These are phyloP conservation scores for Clitopilus hobsonii DNA, from an alignment of 768 basidiomycete species.

Conservation along the genomic window DNA sequence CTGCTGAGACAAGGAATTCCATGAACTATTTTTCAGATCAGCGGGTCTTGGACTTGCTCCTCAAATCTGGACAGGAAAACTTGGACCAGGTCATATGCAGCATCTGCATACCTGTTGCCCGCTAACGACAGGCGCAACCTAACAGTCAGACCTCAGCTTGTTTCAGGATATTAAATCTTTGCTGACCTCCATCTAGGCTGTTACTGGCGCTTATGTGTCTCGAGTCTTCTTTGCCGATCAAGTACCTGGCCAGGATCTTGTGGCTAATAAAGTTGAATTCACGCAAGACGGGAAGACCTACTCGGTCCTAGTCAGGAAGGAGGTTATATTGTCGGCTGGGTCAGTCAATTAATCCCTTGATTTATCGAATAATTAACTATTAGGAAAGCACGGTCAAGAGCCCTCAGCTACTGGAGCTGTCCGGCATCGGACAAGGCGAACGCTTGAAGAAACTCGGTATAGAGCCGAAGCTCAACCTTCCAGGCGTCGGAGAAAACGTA, in stretches of 20 bases:
- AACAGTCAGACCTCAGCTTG: slow-evolving; percentile 16
- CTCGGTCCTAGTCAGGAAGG: slow-evolving; percentile 35
- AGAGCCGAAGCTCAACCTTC: slow-evolving; percentile 8
- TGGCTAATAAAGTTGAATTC: slow-evolving; percentile 46
- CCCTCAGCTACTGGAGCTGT: slow-evolving; percentile 15
- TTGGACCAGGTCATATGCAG: slow-evolving; percentile 21
- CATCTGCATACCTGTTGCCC: slow-evolving; percentile 19
- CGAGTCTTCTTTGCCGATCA: slow-evolving; percentile 19
- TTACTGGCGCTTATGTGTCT: slow-evolving; percentile 17
- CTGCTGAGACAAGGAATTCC: background rate
- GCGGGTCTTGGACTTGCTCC: slow-evolving; percentile 12
- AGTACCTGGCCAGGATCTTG: slow-evolving; percentile 13
- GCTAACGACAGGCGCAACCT: slow-evolving; percentile 7
- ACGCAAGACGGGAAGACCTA: slow-evolving; percentile 20
- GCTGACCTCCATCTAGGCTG: slow-evolving; percentile 4
- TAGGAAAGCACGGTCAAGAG: slow-evolving; percentile 9
- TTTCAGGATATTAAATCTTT: background rate
- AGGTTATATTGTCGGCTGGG: slow-evolving; percentile 47
- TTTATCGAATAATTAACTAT: background rate
- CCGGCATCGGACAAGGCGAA: slow-evolving; percentile 10
- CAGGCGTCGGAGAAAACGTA: slow-evolving; percentile 14
- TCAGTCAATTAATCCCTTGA: slow-evolving; percentile 7
- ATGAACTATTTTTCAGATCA: slow-evolving; percentile 14
- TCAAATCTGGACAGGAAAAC: slow-evolving; percentile 19
- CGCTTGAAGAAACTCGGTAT: slow-evolving; percentile 6